Conservation (phyloP, 2,329 filamentous ascomycete genomes). For the Fusarium albidum region DNA sequence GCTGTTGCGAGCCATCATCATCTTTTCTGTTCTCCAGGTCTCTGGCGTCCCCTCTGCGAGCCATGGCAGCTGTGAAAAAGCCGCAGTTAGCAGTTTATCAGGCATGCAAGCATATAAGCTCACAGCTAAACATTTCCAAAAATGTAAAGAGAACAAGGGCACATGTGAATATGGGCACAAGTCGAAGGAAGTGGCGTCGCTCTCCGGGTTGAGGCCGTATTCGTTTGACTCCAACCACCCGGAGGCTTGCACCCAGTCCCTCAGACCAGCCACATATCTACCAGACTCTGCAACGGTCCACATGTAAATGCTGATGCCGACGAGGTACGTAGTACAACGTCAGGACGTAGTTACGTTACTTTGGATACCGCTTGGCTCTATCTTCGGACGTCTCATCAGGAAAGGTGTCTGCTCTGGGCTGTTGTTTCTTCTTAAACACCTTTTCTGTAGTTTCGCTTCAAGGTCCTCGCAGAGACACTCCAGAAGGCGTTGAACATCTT, state of each 20-base stretch:
- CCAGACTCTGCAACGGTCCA: conserved; percentile 17
- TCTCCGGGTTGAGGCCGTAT: conserved; percentile 5
- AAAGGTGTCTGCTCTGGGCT: neutral
- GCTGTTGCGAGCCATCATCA: too few relatives aligned
- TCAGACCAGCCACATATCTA: conserved; percentile 4
- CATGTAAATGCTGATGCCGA: conserved; percentile 10
- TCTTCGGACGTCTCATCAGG: neutral
- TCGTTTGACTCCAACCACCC: conserved; percentile 9
- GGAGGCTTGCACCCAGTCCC: conserved; percentile 6
- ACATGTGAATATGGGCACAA: conserved; percentile 14
- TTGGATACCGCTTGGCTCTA: neutral
- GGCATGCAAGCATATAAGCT: neutral
- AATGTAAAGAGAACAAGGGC: conserved; percentile 12
- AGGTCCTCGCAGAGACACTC: neutral
- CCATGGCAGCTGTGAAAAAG: neutral
- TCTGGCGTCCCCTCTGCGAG: neutral
- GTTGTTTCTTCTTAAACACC: neutral
- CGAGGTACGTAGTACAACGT: conserved; percentile 6
- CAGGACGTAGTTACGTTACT: conserved; percentile 13
- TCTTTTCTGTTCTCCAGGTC: neutral
- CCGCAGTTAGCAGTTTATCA: neutral
- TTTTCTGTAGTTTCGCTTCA: neutral
- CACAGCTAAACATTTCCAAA: conserved; percentile 19
- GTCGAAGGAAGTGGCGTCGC: conserved; percentile 18
- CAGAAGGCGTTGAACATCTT: conserved; percentile 1